Conservation (phyloP, 192 early-diverging fungal species). For the Powellomyces hirtus region DNA sequence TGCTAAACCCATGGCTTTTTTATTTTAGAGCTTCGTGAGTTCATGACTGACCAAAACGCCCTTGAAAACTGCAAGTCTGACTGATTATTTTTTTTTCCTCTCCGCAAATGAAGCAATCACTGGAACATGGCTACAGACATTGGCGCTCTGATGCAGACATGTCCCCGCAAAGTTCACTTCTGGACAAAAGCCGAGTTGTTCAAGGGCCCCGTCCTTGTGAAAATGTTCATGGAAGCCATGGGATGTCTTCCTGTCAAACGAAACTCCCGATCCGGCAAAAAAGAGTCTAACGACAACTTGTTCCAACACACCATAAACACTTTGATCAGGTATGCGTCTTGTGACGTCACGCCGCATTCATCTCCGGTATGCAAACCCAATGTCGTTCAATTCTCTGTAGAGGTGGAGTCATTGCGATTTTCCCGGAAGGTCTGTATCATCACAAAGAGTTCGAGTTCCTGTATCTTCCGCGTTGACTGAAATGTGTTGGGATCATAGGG, state of each 20-base stretch:
- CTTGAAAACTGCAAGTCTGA: too few relatives aligned
- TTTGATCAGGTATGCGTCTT: slow-evolving; percentile 16
- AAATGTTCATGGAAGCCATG: slow-evolving; percentile 27
- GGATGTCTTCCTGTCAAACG: slow-evolving; percentile 28
- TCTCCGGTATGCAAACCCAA: too few relatives aligned
- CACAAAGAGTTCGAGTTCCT: background rate
- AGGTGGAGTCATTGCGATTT: slow-evolving; percentile 28
- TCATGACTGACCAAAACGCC: background rate
- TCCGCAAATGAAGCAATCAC: slow-evolving; percentile 13
- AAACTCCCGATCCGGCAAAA: slow-evolving; percentile 18
- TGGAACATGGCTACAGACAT: slow-evolving; percentile 34
- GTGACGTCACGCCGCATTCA: background rate
- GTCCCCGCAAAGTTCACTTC: slow-evolving; percentile 30
- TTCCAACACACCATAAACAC: slow-evolving; percentile 18
- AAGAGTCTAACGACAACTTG: slow-evolving; percentile 20
- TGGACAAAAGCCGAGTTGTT: slow-evolving; percentile 32
- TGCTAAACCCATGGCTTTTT: background rate
- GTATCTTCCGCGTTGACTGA: background rate
- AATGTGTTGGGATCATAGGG: background rate
- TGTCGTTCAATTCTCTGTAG: background rate
- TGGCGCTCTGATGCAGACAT: slow-evolving; percentile 26
- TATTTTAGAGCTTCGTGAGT: slow-evolving; percentile 9
- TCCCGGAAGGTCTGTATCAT: slow-evolving; percentile 19
- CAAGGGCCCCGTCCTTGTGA: background rate
- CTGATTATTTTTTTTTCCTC: background rate